Percentiles rank a stretch among this genome's conserved stretches.
phyloP scores from a whole-genome alignment of 257 asterid genomes.

The Oldenlandia corymbosa region DNA sequence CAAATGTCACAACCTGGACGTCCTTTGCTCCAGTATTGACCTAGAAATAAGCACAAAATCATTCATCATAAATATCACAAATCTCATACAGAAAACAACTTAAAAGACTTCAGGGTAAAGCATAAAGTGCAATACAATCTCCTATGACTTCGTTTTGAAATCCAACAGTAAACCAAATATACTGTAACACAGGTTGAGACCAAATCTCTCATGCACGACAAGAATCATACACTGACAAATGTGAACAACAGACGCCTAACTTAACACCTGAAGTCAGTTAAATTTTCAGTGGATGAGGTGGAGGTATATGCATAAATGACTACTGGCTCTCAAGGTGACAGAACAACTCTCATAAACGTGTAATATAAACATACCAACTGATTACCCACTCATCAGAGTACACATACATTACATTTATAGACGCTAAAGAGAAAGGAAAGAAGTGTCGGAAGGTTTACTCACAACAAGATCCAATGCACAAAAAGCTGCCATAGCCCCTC shows the following conservation, averaged over 20 bases:
- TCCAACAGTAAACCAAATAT: background rate
- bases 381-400: background rate
- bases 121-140: background rate
- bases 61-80: background rate
- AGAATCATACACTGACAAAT: too few relatives aligned
- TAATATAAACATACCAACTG: slow-evolving; percentile 7
- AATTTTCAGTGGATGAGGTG: too few relatives aligned
- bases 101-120: background rate
- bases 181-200: background rate
- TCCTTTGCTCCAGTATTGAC: slow-evolving; percentile 49
- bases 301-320: too few relatives aligned
- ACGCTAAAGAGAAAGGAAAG: background rate
- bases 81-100: background rate
- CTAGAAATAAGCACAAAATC: slow-evolving; percentile 33
- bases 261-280: too few relatives aligned
- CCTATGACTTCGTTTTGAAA: background rate
- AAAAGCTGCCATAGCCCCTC: slow-evolving; percentile 95
- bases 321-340: too few relatives aligned
- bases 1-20: slow-evolving; percentile 84
- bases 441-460: slow-evolving; percentile 7
- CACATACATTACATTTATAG: background rate
- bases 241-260: too few relatives aligned
- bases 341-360: background rate
- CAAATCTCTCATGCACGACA: too few relatives aligned
- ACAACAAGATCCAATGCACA: slow-evolving; percentile 92